Evolutionary conservation across 768 basidiomycete genomes (phyloP), one percentile per base, ranked within the genome.

Genomic region (Lactifluus pinguis): DNA sequence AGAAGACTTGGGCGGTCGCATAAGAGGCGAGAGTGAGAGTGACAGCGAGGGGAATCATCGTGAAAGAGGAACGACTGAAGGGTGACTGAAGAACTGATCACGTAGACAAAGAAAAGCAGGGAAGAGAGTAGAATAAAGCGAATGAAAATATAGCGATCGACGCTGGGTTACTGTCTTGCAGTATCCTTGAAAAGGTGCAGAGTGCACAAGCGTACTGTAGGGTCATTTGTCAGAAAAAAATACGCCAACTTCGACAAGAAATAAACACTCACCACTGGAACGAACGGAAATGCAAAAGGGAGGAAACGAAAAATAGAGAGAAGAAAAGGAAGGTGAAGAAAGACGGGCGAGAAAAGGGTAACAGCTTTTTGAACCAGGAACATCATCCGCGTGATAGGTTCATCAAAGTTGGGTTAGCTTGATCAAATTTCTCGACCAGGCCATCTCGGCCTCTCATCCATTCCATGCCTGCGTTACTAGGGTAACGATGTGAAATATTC

Each of bases 161-260:
- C 85, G 85, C 85, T 82, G 73, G 73, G 73, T 62, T 76, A 82
- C 83, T 84, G 84, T 79, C 85, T 86, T 76, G 83, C 83, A 86
- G 84, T 70, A 66, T 67, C 50, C 8, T 25, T 68, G 72, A 70
- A 76, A 74, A 71, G 69, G 70, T 71, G 71, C 72, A 75, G 74
- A 67, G 72, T 60, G 73, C 73, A 72, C 77, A 79, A 77, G 78
- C 75, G 76, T 76, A 75, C 74, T 77, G 67, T 39, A 44, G 49
- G 38, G 42, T 17, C 6, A 17, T 30, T 5, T 3, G 17, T 54
- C 15, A 52, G 52, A n/a, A 38, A 42, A 49, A 49, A 61, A 44
- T 55, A 58, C 6, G 19, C 5, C 32, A 25, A 55, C 14, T 45
- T 8, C 19, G 38, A 39, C 29, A 48, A 17, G 48, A 55, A 52